Evolutionary conservation across 148 eudicot species (phyloP).

Genomic region (Cornus kousa): DNA sequence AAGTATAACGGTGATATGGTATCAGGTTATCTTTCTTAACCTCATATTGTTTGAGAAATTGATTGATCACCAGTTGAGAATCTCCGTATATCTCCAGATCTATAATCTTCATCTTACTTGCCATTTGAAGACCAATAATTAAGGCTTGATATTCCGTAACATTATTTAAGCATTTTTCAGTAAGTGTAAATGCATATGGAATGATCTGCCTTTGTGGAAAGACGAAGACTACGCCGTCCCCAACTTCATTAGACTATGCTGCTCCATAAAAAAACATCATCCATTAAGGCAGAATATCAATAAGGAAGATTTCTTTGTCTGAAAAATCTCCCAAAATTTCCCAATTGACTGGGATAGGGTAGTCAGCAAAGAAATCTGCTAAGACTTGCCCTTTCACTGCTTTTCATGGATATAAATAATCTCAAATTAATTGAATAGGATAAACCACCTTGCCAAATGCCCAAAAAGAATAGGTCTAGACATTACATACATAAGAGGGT

Average conservation of each 20-base stretch:
- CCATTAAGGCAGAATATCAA: background rate
- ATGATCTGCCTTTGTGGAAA: background rate
- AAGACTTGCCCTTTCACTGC: too few species aligned
- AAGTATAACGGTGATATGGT: too few species aligned
- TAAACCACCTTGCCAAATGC: background rate
- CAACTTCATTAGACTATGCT: background rate
- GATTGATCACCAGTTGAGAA: background rate
- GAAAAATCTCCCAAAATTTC: too few species aligned
- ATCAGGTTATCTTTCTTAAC: background rate
- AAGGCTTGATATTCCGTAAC: too few species aligned
- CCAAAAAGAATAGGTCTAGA: background rate
- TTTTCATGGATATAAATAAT: background rate
- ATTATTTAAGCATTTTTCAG: background rate
- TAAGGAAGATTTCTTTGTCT: too few species aligned
- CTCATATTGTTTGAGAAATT: background rate
- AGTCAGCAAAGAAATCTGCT: too few species aligned
- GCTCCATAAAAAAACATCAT: background rate
- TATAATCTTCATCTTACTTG: too few species aligned
- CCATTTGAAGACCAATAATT: too few species aligned
- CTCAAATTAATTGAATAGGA: background rate
- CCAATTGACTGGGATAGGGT: too few species aligned
- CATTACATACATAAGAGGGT: background rate
- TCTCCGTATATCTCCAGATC: background rate
- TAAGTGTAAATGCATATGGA: background rate
- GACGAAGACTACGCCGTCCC: background rate